Evolutionary conservation across 2,329 filamentous ascomycete genomes (phyloP).

Genomic region (Cytospora paraplurivora): DNA sequence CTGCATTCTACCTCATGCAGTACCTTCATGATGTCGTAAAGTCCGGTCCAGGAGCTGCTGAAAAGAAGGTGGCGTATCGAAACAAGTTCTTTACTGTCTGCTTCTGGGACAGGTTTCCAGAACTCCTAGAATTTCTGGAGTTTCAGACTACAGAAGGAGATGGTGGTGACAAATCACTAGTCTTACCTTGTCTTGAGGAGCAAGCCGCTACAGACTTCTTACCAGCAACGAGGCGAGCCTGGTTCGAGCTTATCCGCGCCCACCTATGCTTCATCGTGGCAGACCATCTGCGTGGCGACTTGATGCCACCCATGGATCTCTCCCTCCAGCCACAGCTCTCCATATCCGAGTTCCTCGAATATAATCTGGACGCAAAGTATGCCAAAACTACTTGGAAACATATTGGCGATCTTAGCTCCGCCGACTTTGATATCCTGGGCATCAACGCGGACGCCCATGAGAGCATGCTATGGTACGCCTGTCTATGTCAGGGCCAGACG

Average conservation of each 20-base stretch:
- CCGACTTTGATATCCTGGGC: slow-evolving; percentile 33
- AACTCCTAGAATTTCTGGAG: slow-evolving; percentile 19
- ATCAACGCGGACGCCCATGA: slow-evolving; percentile 32
- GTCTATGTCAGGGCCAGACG: slow-evolving; percentile 33
- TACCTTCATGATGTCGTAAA: slow-evolving; percentile 26
- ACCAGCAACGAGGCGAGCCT: slow-evolving; percentile 21
- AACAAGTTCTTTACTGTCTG: slow-evolving; percentile 28
- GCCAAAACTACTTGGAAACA: slow-evolving; percentile 19
- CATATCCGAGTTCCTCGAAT: slow-evolving; percentile 14
- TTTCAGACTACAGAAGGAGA: slow-evolving; percentile 14
- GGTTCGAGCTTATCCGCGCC: slow-evolving; percentile 23
- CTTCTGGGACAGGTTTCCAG: slow-evolving; percentile 21
- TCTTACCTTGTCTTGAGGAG: slow-evolving; percentile 21
- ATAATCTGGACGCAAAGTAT: slow-evolving; percentile 20
- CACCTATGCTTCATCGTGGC: slow-evolving; percentile 25
- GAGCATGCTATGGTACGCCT: slow-evolving; percentile 35
- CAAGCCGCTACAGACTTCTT: not conserved
- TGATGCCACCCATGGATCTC: slow-evolving; percentile 18
- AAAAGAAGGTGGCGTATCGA: slow-evolving; percentile 23
- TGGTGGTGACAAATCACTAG: slow-evolving; percentile 20
- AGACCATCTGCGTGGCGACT: slow-evolving; percentile 11
- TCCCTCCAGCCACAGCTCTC: slow-evolving; percentile 13
- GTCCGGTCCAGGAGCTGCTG: slow-evolving; percentile 3
- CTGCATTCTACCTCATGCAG: slow-evolving; percentile 26
- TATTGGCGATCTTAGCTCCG: slow-evolving; percentile 15